Percentiles rank a stretch among this genome's conserved stretches.
Evolutionary conservation across 495 filamentous ascomycete species (phyloP).

Genomic region (Peziza echinospora): DNA sequence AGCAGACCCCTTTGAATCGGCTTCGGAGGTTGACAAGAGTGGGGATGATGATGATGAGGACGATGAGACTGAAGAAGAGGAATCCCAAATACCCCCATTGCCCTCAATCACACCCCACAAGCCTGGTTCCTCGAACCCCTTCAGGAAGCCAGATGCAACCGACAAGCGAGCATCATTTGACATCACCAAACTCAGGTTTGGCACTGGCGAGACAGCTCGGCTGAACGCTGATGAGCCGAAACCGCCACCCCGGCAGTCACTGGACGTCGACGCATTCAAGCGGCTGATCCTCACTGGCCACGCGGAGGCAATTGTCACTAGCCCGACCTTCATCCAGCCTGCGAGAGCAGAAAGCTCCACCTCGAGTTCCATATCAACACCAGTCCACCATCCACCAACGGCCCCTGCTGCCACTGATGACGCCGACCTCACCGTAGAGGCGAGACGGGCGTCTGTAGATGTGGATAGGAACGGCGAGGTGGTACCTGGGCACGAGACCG

Average conservation of each 20-base stretch:
- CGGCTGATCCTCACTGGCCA: constrained; percentile 14
- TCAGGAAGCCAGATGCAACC: background rate
- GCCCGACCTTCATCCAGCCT: background rate
- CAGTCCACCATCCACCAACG: constrained; percentile 6
- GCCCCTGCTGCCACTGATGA: background rate
- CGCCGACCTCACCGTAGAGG: constrained; percentile 9
- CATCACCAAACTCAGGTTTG: background rate
- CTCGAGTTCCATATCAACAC: constrained; percentile 12
- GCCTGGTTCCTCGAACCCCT: background rate
- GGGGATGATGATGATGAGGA: background rate
- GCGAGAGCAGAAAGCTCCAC: background rate
- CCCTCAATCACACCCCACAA: background rate
- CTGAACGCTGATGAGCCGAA: background rate
- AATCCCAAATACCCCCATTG: background rate
- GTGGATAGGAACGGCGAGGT: background rate
- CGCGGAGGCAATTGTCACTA: constrained; percentile 3
- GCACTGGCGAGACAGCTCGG: background rate
- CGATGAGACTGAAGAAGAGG: background rate
- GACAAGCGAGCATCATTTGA: background rate
- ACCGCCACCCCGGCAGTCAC: constrained; percentile 7
- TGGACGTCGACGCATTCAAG: constrained; percentile 17
- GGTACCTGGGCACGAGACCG: too few relatives aligned
- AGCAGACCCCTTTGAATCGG: background rate
- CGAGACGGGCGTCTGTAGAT: constrained; percentile 3
- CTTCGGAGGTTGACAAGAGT: background rate